Evolutionary conservation across 495 filamentous ascomycete genomes (phyloP).

Genomic region (Neurospora intermedia): DNA sequence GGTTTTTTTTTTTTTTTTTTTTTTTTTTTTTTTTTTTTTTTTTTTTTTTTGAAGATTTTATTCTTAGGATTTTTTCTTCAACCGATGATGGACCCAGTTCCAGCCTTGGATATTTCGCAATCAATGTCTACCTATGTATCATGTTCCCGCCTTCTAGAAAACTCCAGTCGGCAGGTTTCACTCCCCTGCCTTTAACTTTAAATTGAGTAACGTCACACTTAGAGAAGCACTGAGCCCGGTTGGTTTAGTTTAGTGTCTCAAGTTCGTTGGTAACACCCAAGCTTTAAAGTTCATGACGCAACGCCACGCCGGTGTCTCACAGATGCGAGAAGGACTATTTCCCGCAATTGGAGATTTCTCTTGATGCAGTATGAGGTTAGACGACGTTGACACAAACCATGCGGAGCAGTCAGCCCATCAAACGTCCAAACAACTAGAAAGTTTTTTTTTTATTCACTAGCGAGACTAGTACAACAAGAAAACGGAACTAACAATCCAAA

Average conservation of each 20-base stretch:
- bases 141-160: not conserved
- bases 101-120: not conserved
- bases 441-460: not conserved
- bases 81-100: not conserved
- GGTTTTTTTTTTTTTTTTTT: too few species aligned
- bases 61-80: not conserved
- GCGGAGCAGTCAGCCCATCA: not conserved
- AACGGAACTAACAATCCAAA: not conserved
- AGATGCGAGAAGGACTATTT: not conserved
- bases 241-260: not conserved
- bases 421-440: not conserved
- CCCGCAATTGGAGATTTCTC: not conserved
- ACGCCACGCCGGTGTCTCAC: not conserved
- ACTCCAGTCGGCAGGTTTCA: not conserved
- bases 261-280: not conserved
- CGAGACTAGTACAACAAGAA: not conserved
- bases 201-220: not conserved
- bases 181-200: not conserved
- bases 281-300: not conserved
- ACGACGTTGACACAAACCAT: not conserved
- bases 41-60: too few species aligned
- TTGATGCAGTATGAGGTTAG: not conserved
- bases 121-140: not conserved
- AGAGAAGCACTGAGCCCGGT: not conserved
- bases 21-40: too few species aligned